Evolutionary conservation across 2,329 filamentous ascomycete genomes (phyloP), one percentile per base, ranked within the genome.

Genomic region (Phialocephala sp.): DNA sequence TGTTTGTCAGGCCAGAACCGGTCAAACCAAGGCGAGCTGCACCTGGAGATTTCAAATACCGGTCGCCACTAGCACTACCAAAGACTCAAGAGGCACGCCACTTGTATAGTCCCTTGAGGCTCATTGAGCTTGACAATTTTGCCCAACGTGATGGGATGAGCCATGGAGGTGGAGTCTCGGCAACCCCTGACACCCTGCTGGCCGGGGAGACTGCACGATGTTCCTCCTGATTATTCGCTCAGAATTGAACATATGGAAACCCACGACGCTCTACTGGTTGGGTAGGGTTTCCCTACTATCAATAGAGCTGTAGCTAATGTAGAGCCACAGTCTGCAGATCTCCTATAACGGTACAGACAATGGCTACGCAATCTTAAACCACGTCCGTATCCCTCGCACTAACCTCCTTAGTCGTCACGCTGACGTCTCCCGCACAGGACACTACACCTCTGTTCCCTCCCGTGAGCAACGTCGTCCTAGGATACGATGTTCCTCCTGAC

Each of bases 341-440:
- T 65, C 63, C 14, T 73, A 73, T 61, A 74, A 73, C 56, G 66
- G 63, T 59, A 72, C 70, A 6, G 76, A 77, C 56, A 79, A 78
- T 64, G 77, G 76, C 32, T 77, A 74, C 41, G 69, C 76, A 35
- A 69, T 69, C 58, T 78, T 79, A 52, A 63, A 77, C 43, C 64
- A 76, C 37, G 73, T 78, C 27, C 69, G 74, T 20, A 73, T 79
- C 52, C 77, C 77, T 9, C 71, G 76, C 32, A 70, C 62, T 35
- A 74, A 77, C 41, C 75, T 79, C 71, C 67, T 79, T 15, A 70
- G 66, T 15, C 64, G 73, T 5, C 71, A 76, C 64, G 70, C 75
- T 2, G 66, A 72, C 39, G 72, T 78, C 9, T 64, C 69, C n/a
- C 60, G 69, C 20, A 70, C 74, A 32, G 77, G 77, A 36, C 70